Base-by-base conservation (phyloP, 164 flowering plant species). In the Protea cynaroides region DNA sequence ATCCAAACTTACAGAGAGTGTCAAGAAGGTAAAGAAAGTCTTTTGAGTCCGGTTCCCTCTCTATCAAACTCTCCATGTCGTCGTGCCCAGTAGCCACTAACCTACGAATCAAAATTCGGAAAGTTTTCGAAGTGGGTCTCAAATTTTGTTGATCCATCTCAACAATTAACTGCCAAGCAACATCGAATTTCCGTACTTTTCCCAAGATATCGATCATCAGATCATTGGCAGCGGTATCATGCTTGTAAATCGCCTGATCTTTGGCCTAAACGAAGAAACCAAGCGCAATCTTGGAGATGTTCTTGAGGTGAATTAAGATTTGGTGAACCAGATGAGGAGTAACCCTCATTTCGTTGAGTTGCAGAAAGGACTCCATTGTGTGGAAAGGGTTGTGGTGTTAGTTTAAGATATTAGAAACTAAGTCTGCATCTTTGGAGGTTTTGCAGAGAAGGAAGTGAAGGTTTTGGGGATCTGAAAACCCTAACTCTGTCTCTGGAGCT, bases 361-460 rank as follows among this genome's bases (percentile, higher is more conserved):
- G 96, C 69, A 86, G 89, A 51, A 96, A 81, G 40, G 96, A 85
- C 61, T 91, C 97, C 85, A 83, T 78, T 69, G 85, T 60, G 76
- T 94, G 97, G 67, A 79, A 91, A 4, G 99, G 97, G 79, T 94
- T 88, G 87, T 91, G 96, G 69, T 89, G 93, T 50, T 77, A 76
- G 65, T 87, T 76, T 37, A 95, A 78, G 59, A 95, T 67, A 44
- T 75, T 69, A 67, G 96, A 69, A 36, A 95, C 59, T 60, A 69
- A 37, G 29, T 95, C 92, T 24, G 94, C 97, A 52, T 88, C 94
- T 23, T 60, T 59, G 13, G 92, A 88, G 18, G 77, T n/a, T 82
- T 49, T 83, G 69, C 60, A 80, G 74, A 3, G 71, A 19, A 0
- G 89, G 91, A 36, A 83, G 85, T 6, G 65, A 43, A 19, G 69